Evolutionary conservation across 2,329 filamentous ascomycete genomes (phyloP), one percentile per base, ranked within the genome.

Genomic region (Diaporthe nobilis): DNA sequence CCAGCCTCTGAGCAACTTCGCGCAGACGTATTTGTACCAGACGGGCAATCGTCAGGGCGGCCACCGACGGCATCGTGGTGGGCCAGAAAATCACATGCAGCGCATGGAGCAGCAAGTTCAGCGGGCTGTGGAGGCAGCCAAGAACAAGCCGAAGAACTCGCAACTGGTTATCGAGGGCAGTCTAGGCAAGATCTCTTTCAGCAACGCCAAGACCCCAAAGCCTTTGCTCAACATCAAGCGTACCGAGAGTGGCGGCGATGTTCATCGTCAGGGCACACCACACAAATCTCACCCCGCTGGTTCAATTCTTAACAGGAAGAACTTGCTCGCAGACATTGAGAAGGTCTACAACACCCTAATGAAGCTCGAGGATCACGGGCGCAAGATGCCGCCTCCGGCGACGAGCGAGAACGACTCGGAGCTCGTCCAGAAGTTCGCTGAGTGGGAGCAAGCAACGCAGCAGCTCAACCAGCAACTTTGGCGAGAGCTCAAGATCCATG

Each of bases 31-130:
- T 82, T 88, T 99, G 3, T 98, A 97, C 85, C 96, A 98, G 84
- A 98, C 96, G 3, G 96, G 96, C 39, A 94, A 93, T 79, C 92
- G 96, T 28, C 92, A 95, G 78, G 93, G 94, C 73, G 91, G 90
- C 57, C 90, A 91, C 82, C 89, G 95, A 77, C 91, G 95, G 78
- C 92, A 97, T 79, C 92, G 93, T 77, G 91, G 95, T 76, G 95
- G 94, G 58, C 95, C 95, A 25, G 97, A 99, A 83, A 99, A 98
- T 82, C 97, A 99, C 82, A 95, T 98, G 87, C 97, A 98, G 83
- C 93, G 97, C 73, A 99, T 99, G 97, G 96, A 99, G 84, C 97
- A 99, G 85, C 97, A 99, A 84, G 97, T 99, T 17, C 96, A 98
- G 83, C 93, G 97, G 74, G 97, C 97, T 34, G 97, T 99, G 0